phyloP scores from a whole-genome alignment of 2,329 filamentous ascomycete species.

The Diaporthe batatas region DNA sequence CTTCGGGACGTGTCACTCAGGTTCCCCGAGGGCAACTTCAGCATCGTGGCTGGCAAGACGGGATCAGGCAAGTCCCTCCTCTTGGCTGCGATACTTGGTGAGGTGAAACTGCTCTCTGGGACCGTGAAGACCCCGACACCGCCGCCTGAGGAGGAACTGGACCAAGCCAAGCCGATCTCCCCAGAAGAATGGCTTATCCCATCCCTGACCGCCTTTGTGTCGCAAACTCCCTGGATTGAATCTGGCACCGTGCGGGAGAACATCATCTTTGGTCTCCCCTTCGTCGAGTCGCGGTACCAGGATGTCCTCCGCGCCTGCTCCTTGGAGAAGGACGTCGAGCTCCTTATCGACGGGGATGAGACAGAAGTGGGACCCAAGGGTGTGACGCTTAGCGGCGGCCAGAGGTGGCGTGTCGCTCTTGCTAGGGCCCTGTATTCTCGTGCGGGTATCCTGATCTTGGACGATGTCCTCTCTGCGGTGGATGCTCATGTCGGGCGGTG shows the following conservation, averaged over 20 bases:
- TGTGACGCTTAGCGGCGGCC: slow-evolving; percentile 59
- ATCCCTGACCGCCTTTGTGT: slow-evolving; percentile 58
- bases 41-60: slow-evolving; percentile 55
- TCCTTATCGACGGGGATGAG: slow-evolving; percentile 57
- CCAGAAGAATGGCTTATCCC: slow-evolving; percentile 53
- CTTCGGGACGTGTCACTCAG: slow-evolving; percentile 51
- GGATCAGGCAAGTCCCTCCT: slow-evolving; percentile 57
- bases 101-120: slow-evolving; percentile 54
- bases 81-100: slow-evolving; percentile 55
- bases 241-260: slow-evolving; percentile 60
- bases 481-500: slow-evolving; percentile 58
- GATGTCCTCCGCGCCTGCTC: slow-evolving; percentile 61
- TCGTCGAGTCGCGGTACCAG: slow-evolving; percentile 57
- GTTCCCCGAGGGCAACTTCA: slow-evolving; percentile 53
- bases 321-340: slow-evolving; percentile 58
- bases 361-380: slow-evolving; percentile 60
- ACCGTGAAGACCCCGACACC: slow-evolving; percentile 47
- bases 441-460: slow-evolving; percentile 59
- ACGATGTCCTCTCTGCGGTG: slow-evolving; percentile 66
- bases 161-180: slow-evolving; percentile 44
- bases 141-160: slow-evolving; percentile 45
- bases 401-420: slow-evolving; percentile 60
- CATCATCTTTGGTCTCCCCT: slow-evolving; percentile 59
- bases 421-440: slow-evolving; percentile 61
- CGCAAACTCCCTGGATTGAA: slow-evolving; percentile 63